Base-by-base conservation (phyloP, 2,329 filamentous ascomycete species). In the Lecanosticta acicola region DNA sequence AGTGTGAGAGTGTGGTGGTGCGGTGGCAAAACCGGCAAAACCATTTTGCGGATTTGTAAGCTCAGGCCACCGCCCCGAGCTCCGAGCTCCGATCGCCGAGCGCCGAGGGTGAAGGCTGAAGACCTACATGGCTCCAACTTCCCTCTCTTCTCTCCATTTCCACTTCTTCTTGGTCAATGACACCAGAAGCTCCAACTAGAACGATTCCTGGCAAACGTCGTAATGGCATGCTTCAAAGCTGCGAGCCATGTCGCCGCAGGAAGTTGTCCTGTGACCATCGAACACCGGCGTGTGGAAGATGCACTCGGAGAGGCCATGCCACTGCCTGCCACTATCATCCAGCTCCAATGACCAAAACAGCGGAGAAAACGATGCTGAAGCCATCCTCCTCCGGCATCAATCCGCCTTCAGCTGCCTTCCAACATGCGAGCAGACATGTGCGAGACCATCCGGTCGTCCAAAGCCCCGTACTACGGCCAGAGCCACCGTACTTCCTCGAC, bases 251-350 rank as follows among this genome's bases (percentile, higher is more conserved):
- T 38, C 47, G 56, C 16, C 49, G 49, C 14, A 45, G 54, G 13
- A 59, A 59, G 45, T 44, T 59, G 17, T 50, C 50, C n/a, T 59
- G 56, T 43, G 56, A 59, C 39, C 56, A 59, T 43, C 45, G 45
- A 17, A 24, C 53, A 13, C 56, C 56, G 14, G 42, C 41, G 7
- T 59, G 56, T 41, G 48, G 46, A 19, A 43, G 56, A 41, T 59
- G 56, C 33, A 35, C 54, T 5, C 46, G 50, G 32, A 40, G 56
- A 9, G 49, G 48, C 9, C 47, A 50, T 4, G 35, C 43, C 10
- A 42, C 42, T 32, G 37, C 45, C 3, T 59, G 54, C 44, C 49
- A 46, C 32, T 59, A 59, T 41, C 56, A 59, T 43, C 56, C 56
- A 24, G 56, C 56, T 11, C 56, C 56, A 8, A 40, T 59, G 47